phyloP scores from a whole-genome alignment of 2,329 filamentous ascomycete genomes.

The Alternaria gaisen region DNA sequence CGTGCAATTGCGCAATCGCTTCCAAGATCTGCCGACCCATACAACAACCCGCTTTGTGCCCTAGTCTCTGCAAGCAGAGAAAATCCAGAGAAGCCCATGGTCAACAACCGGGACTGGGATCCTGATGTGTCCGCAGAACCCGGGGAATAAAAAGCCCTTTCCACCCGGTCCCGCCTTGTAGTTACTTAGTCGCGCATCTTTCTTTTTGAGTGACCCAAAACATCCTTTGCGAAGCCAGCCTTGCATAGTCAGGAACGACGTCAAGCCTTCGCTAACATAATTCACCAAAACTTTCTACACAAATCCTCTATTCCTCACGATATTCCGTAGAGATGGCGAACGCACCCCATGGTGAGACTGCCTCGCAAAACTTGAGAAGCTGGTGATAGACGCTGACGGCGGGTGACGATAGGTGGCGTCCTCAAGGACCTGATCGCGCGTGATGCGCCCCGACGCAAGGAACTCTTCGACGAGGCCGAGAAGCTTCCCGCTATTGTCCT shows the following conservation, averaged over 20 bases:
- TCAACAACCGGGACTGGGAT: conserved; percentile 16
- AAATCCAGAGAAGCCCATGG: conserved; percentile 15
- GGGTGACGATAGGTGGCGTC: conserved; percentile 72
- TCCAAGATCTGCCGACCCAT: conserved; percentile 46
- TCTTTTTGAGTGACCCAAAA: conserved; percentile 9
- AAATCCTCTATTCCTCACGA: neutral
- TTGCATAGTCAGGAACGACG: conserved; percentile 6
- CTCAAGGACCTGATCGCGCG: conserved; percentile 97
- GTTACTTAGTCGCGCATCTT: conserved; percentile 14
- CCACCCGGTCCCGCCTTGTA: conserved; percentile 10
- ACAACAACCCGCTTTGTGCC: conserved; percentile 28
- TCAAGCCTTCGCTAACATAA: conserved; percentile 4
- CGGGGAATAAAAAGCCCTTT: conserved; percentile 23
- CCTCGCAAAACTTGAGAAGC: neutral
- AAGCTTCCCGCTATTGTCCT: conserved; percentile 83
- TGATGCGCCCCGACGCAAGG: conserved; percentile 81
- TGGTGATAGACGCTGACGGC: conserved; percentile 26
- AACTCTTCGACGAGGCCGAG: conserved; percentile 87
- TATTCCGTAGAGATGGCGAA: conserved; percentile 56
- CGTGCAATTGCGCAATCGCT: conserved; percentile 52
- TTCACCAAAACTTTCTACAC: neutral
- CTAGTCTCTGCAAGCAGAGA: conserved; percentile 30
- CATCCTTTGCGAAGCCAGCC: conserved; percentile 3
- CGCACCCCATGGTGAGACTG: conserved; percentile 58
- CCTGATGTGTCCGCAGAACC: conserved; percentile 9